phyloP scores from a whole-genome alignment of 2,329 filamentous ascomycete species.

The Capronia epimyces region DNA sequence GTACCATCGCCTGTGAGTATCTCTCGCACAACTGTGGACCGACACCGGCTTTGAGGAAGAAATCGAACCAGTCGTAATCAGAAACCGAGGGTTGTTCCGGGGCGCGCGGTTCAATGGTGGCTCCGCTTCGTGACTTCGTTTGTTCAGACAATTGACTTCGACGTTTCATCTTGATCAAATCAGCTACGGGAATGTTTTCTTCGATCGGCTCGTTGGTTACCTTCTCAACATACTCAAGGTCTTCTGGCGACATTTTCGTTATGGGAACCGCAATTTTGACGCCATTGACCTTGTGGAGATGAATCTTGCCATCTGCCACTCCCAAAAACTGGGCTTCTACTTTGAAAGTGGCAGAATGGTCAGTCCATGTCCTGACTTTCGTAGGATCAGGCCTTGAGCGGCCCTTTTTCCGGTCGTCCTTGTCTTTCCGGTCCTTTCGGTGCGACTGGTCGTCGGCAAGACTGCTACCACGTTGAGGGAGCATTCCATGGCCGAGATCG shows the following conservation, averaged over 20 bases:
- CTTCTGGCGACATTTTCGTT: constrained; percentile 89
- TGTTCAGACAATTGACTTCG: constrained; percentile 37
- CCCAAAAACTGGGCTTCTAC: constrained; percentile 96
- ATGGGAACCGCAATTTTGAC: constrained; percentile 97
- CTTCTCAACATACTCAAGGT: constrained; percentile 90
- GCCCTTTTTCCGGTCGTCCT: constrained; percentile 52
- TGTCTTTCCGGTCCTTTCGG: constrained; percentile 60
- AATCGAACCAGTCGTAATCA: constrained; percentile 98
- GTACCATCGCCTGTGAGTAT: constrained; percentile 81
- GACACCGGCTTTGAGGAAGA: constrained; percentile 89
- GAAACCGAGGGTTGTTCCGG: constrained; percentile 37
- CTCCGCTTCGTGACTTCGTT: constrained; percentile 38
- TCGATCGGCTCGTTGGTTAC: constrained; percentile 80
- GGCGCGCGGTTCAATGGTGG: constrained; percentile 30
- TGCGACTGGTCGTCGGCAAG: constrained; percentile 63
- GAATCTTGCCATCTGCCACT: constrained; percentile 91
- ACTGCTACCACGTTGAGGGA: constrained; percentile 76
- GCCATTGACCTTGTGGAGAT: constrained; percentile 94
- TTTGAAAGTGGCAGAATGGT: constrained; percentile 90
- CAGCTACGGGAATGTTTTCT: constrained; percentile 87
- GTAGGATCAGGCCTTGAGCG: constrained; percentile 68
- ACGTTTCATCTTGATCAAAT: constrained; percentile 57
- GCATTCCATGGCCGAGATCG: constrained; percentile 73
- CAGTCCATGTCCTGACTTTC: constrained; percentile 89
- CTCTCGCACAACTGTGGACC: constrained; percentile 89